Evolutionary conservation across 2,329 filamentous ascomycete genomes (phyloP), one percentile per base, ranked within the genome.

Genomic region (Raffaelea albimanens): DNA sequence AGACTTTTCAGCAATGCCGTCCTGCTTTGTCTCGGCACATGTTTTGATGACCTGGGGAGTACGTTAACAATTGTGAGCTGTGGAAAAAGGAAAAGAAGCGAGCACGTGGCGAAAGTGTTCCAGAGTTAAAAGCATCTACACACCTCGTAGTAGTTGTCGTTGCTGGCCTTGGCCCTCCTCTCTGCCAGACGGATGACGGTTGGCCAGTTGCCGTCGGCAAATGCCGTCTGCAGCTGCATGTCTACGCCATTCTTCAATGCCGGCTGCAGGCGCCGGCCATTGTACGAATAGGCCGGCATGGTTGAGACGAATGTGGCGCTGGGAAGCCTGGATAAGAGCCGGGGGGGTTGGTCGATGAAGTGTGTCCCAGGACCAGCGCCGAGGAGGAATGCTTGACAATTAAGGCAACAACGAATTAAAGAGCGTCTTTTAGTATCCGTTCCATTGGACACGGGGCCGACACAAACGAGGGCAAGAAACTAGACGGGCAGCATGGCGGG

Each of bases 71-170:
- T 9, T n/a, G 29, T 21, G 34, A 9, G 23, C 18, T n/a, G 13
- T 14, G 10, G 2, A 29, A 22, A 23, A 11, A 21, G 39, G 29
- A 39, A 11, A 13, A 22, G 31, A 38, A 33, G 23, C n/a, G n/a
- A n/a, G n/a, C n/a, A n/a, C n/a, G n/a, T n/a, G n/a, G n/a, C n/a
- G n/a, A n/a, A n/a, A n/a, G n/a, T n/a, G n/a, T n/a, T n/a, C n/a
- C n/a, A n/a, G n/a, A n/a, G n/a, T n/a, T n/a, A n/a, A n/a, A n/a
- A n/a, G n/a, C n/a, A n/a, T n/a, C n/a, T n/a, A n/a, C 66, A 50
- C 55, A 78, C 74, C 63, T 77, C 69, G 55, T 73, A 80, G 56
- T 80, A 80, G 8, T 71, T 64, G 39, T 79, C 75, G 45, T 76
- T 75, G 39, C 65, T 66, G 2, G 65, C 60, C 53, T 69, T 70